Percentiles rank a stretch among this genome's conserved stretches.
Conservation (phyloP, 192 early-diverging fungal genomes). For the Gonapodya prolifera region DNA sequence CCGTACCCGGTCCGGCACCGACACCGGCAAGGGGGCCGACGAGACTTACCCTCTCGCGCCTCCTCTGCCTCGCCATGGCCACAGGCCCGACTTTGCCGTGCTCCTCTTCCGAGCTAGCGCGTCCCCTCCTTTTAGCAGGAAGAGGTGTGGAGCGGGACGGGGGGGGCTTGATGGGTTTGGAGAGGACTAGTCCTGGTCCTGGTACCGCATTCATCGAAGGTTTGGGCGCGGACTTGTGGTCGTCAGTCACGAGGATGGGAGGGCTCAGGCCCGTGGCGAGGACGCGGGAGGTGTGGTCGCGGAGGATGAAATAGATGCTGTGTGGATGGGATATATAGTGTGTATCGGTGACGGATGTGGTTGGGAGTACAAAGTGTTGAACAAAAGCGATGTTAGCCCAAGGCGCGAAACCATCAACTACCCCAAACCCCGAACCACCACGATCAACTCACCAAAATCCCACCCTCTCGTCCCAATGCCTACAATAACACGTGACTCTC, state of each 20-base stretch:
- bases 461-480: slow-evolving; percentile 85
- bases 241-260: slow-evolving; percentile 94
- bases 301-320: slow-evolving; percentile 66
- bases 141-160: no score
- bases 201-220: neutral
- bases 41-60: no score
- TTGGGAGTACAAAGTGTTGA: neutral
- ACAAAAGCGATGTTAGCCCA: neutral
- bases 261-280: slow-evolving; percentile 73
- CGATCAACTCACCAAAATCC: slow-evolving; percentile 59
- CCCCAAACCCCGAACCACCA: neutral
- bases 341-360: neutral
- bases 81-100: no score
- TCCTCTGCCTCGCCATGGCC: no score
- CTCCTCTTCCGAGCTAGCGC: no score
- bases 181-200: neutral
- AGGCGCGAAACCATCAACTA: neutral
- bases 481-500: slow-evolving; percentile 92
- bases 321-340: slow-evolving; percentile 3
- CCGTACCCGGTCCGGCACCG: no score
- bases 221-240: slow-evolving; percentile 55
- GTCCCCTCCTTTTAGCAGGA: no score
- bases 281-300: slow-evolving; percentile 45
- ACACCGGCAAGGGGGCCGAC: no score
- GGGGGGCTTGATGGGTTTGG: no score